Evolutionary conservation across 1,139 yeast species (phyloP), one percentile per base, ranked within the genome.

Genomic region (Citeromyces siamensis): DNA sequence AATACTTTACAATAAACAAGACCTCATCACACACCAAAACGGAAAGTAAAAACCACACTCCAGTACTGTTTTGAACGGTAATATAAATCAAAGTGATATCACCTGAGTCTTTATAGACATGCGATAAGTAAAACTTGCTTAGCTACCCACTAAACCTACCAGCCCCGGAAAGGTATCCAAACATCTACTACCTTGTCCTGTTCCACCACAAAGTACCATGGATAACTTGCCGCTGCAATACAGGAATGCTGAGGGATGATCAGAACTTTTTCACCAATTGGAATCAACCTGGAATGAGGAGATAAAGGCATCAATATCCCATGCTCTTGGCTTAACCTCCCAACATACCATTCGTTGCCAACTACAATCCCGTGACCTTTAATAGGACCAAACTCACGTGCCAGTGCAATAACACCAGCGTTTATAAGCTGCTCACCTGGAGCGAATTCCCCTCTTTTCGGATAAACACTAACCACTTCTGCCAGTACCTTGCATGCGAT

Each of bases 171-270:
- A 12, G 93, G 84, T 31, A 72, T 63, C 86, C 90, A 80, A 10
- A 81, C 60, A 49, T 82, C 93, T 1, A 59, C 65, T 3, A 80
- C 75, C 4, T 49, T 55, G 20, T 65, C 68, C 3, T 55, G 59
- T 8, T 62, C 68, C 32, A 74, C 74, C 17, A 73, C 62, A 51
- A 58, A 78, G 53, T 64, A 78, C 62, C 71, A 74, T 3, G 75
- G 73, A 51, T 65, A 76, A 13, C 74, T 62, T 5, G 78, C 76
- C 34, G 83, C 81, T 1, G 83, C 70, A 40, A 82, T 81, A 53
- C 94, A 82, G 9, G 76, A 62, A 51, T 82, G 93, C 49, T 82
- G 90, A 1, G 90, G 88, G 20, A 72, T 48, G 31, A 82, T 60
- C 33, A 60, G 58, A 6, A 81, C 62, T 37, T 67, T 66, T 2